Evolutionary conservation across 768 basidiomycete species (phyloP).

Genomic region (Rossbeevera mucosa): DNA sequence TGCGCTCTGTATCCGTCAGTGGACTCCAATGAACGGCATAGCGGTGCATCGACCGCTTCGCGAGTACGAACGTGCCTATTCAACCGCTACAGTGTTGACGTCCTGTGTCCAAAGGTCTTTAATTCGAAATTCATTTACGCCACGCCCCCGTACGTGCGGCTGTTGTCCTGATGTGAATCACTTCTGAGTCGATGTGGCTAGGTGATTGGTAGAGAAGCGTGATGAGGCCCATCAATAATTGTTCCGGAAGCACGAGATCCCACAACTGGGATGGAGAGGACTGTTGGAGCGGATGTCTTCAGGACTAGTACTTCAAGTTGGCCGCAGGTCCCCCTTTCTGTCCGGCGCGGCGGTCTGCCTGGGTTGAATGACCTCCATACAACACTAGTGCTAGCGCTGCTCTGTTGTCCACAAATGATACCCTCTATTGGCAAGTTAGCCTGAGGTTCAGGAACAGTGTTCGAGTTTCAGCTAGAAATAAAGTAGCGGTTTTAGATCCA

Average conservation of each 20-base stretch:
- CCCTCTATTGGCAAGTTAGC: neutral
- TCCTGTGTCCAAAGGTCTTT: neutral
- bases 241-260: neutral
- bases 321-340: conserved; percentile 15
- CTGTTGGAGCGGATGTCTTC: conserved; percentile 10
- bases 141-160: neutral
- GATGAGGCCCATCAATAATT: neutral
- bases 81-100: neutral
- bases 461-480: conserved; percentile 25
- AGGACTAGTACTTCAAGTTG: neutral
- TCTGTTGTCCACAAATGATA: neutral
- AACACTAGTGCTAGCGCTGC: conserved; percentile 12
- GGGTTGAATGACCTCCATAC: conserved; percentile 7
- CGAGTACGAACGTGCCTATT: neutral
- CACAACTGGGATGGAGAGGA: conserved; percentile 11
- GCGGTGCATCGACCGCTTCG: neutral
- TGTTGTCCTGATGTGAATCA: neutral
- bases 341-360: conserved; percentile 10
- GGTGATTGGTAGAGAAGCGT: neutral
- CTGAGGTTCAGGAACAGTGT: conserved; percentile 7
- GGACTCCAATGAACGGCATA: neutral
- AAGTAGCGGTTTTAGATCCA: conserved; percentile 47
- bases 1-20: neutral
- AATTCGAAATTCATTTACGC: neutral
- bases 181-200: neutral